These are phyloP conservation scores for Brassica hybrid DNA, from an alignment of 441 rosid genomes.

Conservation along the genomic window DNA sequence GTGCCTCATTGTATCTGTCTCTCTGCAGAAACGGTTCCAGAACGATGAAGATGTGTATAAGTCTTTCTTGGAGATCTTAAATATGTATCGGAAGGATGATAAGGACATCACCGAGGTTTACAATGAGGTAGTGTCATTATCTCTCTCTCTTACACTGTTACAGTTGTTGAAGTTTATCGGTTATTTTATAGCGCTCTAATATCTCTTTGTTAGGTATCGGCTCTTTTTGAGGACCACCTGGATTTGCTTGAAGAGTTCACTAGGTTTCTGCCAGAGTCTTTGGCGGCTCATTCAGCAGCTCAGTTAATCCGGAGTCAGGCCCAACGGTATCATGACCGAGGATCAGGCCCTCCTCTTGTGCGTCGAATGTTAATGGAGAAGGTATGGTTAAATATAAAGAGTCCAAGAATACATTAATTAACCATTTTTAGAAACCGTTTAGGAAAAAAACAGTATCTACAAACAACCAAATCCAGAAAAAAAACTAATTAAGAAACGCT, in stretches of 20 bases:
- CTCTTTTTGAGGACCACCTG: constrained; percentile 72
- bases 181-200: constrained; percentile 10
- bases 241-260: constrained; percentile 92
- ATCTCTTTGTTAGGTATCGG: constrained; percentile 60
- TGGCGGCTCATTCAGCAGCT: constrained; percentile 51
- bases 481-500: too few species aligned
- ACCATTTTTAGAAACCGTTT: too few species aligned
- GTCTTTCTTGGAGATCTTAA: constrained; percentile 78
- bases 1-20: constrained; percentile 23
- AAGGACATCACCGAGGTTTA: constrained; percentile 92
- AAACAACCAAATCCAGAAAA: too few species aligned
- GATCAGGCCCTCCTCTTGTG: constrained; percentile 50
- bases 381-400: constrained; percentile 40
- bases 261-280: constrained; percentile 78
- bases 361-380: constrained; percentile 66
- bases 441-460: too few species aligned
- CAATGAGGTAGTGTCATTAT: constrained; percentile 58
- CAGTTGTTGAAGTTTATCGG: neutral
- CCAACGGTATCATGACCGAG: constrained; percentile 60
- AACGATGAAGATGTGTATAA: constrained; percentile 82
- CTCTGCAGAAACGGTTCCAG: constrained; percentile 78
- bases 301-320: constrained; percentile 55
- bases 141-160: constrained; percentile 14
- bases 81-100: constrained; percentile 84
- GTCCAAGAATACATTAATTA: too few species aligned